Evolutionary conservation across 495 filamentous ascomycete species (phyloP).

Genomic region (Extremus antarcticus): DNA sequence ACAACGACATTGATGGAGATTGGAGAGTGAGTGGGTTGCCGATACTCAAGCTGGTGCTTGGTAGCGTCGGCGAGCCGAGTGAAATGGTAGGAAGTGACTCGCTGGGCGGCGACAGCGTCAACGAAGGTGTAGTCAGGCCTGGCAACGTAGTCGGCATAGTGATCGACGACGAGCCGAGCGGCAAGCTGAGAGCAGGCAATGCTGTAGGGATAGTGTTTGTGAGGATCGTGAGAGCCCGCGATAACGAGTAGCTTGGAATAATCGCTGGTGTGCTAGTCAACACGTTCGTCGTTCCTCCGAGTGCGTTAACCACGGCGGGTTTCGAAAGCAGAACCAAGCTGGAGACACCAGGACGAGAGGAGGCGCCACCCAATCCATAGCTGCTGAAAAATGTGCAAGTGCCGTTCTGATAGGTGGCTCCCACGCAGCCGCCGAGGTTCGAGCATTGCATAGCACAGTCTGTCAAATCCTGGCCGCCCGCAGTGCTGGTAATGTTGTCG

Average conservation of each 20-base stretch:
- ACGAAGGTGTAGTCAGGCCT: background rate
- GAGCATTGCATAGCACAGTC: slow-evolving; percentile 5
- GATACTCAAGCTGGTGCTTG: background rate
- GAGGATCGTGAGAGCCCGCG: background rate
- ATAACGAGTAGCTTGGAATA: slow-evolving; percentile 2
- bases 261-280: background rate
- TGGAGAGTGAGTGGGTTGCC: background rate
- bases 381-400: background rate
- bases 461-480: background rate
- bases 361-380: background rate
- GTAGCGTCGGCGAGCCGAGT: background rate
- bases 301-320: background rate
- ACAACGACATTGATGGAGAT: background rate
- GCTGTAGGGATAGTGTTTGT: background rate
- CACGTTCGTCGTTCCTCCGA: background rate
- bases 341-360: background rate
- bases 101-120: background rate
- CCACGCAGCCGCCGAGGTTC: background rate
- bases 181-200: background rate
- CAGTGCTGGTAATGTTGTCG: background rate
- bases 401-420: background rate
- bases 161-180: background rate
- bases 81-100: background rate
- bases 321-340: background rate
- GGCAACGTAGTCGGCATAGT: background rate